Evolutionary conservation across 805 yeast species (phyloP).

Genomic region (Blastobotrys muscicola): DNA sequence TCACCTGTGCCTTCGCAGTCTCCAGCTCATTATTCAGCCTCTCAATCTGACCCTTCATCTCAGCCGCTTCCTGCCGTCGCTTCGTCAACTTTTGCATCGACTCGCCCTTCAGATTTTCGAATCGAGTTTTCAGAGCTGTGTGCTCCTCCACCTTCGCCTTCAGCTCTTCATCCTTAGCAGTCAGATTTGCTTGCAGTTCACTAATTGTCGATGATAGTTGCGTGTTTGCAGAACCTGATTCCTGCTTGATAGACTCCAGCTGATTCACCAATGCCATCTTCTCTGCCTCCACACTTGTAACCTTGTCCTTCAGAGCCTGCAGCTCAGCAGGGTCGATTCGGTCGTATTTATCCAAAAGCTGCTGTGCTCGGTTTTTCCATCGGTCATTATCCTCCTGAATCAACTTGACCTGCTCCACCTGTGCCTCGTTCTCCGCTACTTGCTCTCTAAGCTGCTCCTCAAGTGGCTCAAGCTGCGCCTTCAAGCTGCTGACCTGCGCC

Average conservation of each 20-base stretch:
- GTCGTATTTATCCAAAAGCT: constrained; percentile 36
- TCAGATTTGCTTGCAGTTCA: not conserved
- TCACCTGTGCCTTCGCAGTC: constrained; percentile 4
- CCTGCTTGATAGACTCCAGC: constrained; percentile 7
- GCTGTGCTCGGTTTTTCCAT: constrained; percentile 47
- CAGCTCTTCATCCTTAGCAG: constrained; percentile 7
- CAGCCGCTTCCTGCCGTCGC: constrained; percentile 11
- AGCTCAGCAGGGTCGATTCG: constrained; percentile 41
- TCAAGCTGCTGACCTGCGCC: constrained; percentile 26
- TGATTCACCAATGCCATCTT: constrained; percentile 10
- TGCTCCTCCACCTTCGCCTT: constrained; percentile 7
- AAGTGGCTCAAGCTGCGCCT: constrained; percentile 36
- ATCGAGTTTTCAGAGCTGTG: constrained; percentile 9
- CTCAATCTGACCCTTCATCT: constrained; percentile 8
- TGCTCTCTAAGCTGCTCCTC: constrained; percentile 30
- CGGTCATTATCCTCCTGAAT: constrained; percentile 46
- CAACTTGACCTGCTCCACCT: constrained; percentile 39
- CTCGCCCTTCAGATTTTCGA: constrained; percentile 17
- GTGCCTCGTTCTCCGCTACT: constrained; percentile 37
- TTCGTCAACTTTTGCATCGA: constrained; percentile 19
- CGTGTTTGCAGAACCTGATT: constrained; percentile 5
- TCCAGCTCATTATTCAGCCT: constrained; percentile 5
- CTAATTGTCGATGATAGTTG: constrained; percentile 5
- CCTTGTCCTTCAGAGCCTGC: constrained; percentile 28
- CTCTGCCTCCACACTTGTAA: constrained; percentile 18